phyloP scores from a whole-genome alignment of 345 rosid genomes.

The Draba incana region DNA sequence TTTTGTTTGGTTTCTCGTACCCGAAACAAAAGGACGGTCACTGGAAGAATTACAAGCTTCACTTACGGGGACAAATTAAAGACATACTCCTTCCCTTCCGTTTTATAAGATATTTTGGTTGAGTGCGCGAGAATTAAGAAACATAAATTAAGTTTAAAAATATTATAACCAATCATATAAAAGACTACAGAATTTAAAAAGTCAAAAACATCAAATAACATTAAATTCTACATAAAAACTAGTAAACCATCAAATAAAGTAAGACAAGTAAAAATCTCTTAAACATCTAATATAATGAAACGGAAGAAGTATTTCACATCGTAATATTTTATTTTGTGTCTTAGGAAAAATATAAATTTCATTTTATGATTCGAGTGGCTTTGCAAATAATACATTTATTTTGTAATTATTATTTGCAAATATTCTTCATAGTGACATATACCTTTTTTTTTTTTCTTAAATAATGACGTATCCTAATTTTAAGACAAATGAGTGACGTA shows the following conservation, averaged over 20 bases:
- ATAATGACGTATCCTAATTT: background rate
- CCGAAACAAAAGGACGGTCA: conserved; percentile 68
- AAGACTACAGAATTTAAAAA: too few species aligned
- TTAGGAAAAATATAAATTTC: background rate
- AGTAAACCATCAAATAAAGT: too few species aligned
- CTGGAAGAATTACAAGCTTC: conserved; percentile 64
- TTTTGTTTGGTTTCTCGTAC: conserved; percentile 51
- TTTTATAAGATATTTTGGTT: too few species aligned
- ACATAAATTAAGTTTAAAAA: too few species aligned
- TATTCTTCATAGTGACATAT: background rate
- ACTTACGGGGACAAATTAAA: conserved; percentile 28
- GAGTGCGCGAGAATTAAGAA: too few species aligned
- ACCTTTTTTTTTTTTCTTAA: background rate
- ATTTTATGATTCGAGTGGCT: background rate
- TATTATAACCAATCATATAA: too few species aligned
- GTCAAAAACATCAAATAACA: too few species aligned
- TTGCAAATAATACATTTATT: conserved; percentile 9
- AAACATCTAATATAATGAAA: too few species aligned
- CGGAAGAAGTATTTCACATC: background rate
- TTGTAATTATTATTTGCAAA: conserved; percentile 12
- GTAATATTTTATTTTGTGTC: background rate
- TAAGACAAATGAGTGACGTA: background rate
- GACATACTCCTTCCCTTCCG: too few species aligned
- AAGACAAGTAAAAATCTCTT: too few species aligned
- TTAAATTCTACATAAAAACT: too few species aligned